Evolutionary conservation across 352 stramenopile genomes (phyloP).

Genomic region (Elongisporangium anandrum): DNA sequence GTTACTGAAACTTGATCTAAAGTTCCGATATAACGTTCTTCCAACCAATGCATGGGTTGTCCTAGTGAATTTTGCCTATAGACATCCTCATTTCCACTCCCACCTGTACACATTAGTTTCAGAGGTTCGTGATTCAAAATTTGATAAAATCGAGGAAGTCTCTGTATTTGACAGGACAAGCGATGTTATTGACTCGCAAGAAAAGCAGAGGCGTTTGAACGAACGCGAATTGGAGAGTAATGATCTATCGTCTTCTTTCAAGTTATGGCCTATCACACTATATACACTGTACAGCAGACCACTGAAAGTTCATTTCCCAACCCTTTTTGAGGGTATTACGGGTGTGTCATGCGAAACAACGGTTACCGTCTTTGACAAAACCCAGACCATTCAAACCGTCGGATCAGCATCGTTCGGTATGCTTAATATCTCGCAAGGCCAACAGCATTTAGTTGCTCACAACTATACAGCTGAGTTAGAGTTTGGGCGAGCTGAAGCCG

Average conservation of each 20-base stretch:
- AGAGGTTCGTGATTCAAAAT: neutral
- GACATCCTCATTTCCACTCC: neutral
- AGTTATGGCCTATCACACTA: neutral
- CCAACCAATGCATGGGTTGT: neutral
- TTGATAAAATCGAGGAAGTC: neutral
- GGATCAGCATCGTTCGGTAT: conserved; percentile 6
- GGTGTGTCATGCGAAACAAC: conserved; percentile 7
- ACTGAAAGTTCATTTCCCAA: neutral
- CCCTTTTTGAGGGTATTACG: neutral
- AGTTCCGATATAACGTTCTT: neutral
- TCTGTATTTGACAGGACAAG: neutral
- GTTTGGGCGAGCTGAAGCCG: neutral
- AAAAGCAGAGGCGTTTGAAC: neutral
- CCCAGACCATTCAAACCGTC: conserved; percentile 4
- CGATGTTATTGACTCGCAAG: neutral
- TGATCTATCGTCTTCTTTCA: neutral
- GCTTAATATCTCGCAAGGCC: conserved; percentile 3
- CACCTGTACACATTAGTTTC: neutral
- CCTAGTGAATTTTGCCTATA: neutral
- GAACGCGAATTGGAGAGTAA: neutral
- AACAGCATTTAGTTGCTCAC: neutral
- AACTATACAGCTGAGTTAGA: neutral
- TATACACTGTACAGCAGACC: neutral
- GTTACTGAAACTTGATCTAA: neutral
- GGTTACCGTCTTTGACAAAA: conserved; percentile 8